Percentiles rank a stretch among this genome's conserved stretches.
Evolutionary conservation across 1,284 basidiomycete species (phyloP).

Genomic region (Cystobasidium pallidum): DNA sequence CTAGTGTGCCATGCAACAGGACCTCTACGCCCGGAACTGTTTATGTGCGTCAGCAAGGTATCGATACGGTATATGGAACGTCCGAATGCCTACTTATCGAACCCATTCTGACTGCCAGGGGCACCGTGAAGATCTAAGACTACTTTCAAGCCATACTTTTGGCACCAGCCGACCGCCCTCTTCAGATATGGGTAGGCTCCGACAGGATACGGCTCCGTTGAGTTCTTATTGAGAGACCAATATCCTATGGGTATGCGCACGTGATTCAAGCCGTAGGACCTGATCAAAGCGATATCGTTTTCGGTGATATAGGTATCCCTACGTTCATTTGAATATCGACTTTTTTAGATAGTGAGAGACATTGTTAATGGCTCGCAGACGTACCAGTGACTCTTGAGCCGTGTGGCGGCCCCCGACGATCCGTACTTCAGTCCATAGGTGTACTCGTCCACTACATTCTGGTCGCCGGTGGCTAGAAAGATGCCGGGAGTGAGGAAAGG

Average conservation of each 20-base stretch:
- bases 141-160: slow-evolving; percentile 73
- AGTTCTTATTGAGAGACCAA: slow-evolving; percentile 45
- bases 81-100: slow-evolving; percentile 65
- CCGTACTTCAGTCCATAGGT: slow-evolving; percentile 39
- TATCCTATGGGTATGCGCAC: slow-evolving; percentile 69
- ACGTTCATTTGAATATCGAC: too few species aligned
- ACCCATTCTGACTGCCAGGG: slow-evolving; percentile 61
- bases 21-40: slow-evolving; percentile 68
- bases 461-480: slow-evolving; percentile 34
- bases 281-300: slow-evolving; percentile 71
- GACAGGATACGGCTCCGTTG: slow-evolving; percentile 74
- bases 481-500: slow-evolving; percentile 41
- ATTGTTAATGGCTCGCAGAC: neutral
- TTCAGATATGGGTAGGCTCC: slow-evolving; percentile 69
- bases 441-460: slow-evolving; percentile 36
- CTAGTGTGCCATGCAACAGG: slow-evolving; percentile 74
- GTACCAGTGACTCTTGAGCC: slow-evolving; percentile 55
- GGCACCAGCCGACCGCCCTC: slow-evolving; percentile 75
- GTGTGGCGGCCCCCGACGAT: neutral
- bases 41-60: too few species aligned
- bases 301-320: slow-evolving; percentile 83
- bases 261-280: slow-evolving; percentile 56
- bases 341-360: too few species aligned
- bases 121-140: slow-evolving; percentile 67
- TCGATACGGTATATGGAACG: neutral